Conservation (phyloP, 2,329 filamentous ascomycete species). For the Geosmithia flava region DNA sequence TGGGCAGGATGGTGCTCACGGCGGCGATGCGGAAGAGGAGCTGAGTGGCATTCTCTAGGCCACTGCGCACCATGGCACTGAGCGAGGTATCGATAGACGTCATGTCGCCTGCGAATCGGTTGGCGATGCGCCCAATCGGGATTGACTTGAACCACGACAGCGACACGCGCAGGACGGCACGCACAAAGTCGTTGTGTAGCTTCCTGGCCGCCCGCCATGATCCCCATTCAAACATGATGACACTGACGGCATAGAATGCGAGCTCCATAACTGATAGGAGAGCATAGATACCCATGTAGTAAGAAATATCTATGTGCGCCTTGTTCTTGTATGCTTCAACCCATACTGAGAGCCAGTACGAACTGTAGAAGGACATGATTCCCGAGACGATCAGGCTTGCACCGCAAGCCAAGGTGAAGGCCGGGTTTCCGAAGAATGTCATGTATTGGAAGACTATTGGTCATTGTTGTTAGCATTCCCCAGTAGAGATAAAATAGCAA, state of each 20-base stretch:
- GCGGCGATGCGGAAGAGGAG: slow-evolving; percentile 32
- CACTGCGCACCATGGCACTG: slow-evolving; percentile 28
- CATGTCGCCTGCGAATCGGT: slow-evolving; percentile 45
- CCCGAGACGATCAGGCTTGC: slow-evolving; percentile 26
- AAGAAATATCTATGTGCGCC: slow-evolving; percentile 29
- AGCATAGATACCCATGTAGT: slow-evolving; percentile 41
- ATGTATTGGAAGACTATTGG: slow-evolving; percentile 34
- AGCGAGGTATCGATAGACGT: slow-evolving; percentile 39
- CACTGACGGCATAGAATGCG: slow-evolving; percentile 25
- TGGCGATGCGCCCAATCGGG: slow-evolving; percentile 38
- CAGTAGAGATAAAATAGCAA: neutral
- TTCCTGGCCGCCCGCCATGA: slow-evolving; percentile 42
- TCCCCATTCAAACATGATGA: slow-evolving; percentile 38
- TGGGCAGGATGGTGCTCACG: slow-evolving; percentile 37
- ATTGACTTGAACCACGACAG: slow-evolving; percentile 44
- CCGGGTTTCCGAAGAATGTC: slow-evolving; percentile 33
- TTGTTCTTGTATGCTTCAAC: slow-evolving; percentile 35
- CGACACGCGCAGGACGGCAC: slow-evolving; percentile 37
- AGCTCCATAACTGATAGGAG: slow-evolving; percentile 29
- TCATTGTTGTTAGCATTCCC: neutral
- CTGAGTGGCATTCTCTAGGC: slow-evolving; percentile 26
- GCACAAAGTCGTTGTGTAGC: slow-evolving; percentile 39
- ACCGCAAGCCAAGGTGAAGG: slow-evolving; percentile 26
- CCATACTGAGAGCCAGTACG: slow-evolving; percentile 39
- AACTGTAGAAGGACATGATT: slow-evolving; percentile 26